These are phyloP conservation scores for Thielaviopsis musarum DNA, from an alignment of 2,329 filamentous ascomycete genomes.

Conservation along the genomic window DNA sequence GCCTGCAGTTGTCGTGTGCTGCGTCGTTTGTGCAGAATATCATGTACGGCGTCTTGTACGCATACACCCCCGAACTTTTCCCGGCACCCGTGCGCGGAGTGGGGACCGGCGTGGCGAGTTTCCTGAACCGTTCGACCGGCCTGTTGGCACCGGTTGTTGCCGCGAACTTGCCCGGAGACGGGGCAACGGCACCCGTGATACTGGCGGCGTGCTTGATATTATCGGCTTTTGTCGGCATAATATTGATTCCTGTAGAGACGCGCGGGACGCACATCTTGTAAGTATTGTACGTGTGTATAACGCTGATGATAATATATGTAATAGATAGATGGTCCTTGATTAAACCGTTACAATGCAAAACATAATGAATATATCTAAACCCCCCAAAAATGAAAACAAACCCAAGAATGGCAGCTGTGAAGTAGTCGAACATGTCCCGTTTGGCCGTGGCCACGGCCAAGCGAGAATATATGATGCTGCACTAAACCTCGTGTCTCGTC, in stretches of 20 bases:
- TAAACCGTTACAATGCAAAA: too few species aligned
- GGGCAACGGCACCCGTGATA: slow-evolving; percentile 39
- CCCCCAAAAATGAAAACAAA: too few species aligned
- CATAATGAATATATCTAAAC: too few species aligned
- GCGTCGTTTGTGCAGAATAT: slow-evolving; percentile 60
- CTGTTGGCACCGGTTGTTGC: slow-evolving; percentile 54
- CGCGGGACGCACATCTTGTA: too few species aligned
- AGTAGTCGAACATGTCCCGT: too few species aligned
- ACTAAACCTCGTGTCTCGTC: too few species aligned
- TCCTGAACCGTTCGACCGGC: slow-evolving; percentile 51
- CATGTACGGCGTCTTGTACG: slow-evolving; percentile 63
- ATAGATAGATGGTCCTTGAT: too few species aligned
- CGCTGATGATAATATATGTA: too few species aligned
- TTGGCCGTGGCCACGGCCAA: too few species aligned
- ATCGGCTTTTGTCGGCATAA: slow-evolving; percentile 41
- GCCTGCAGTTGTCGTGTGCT: slow-evolving; percentile 47
- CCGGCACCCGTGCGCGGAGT: slow-evolving; percentile 55
- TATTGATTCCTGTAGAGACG: slow-evolving; percentile 40
- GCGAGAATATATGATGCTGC: too few species aligned
- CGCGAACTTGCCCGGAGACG: slow-evolving; percentile 39
- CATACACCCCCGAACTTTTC: slow-evolving; percentile 64
- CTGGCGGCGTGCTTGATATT: slow-evolving; percentile 39
- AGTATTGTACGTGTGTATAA: too few species aligned
- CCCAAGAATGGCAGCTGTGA: too few species aligned
- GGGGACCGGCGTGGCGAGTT: slow-evolving; percentile 54